Evolutionary conservation across 2,329 filamentous ascomycete species (phyloP).

Genomic region (Penicillium sclerotigenum): DNA sequence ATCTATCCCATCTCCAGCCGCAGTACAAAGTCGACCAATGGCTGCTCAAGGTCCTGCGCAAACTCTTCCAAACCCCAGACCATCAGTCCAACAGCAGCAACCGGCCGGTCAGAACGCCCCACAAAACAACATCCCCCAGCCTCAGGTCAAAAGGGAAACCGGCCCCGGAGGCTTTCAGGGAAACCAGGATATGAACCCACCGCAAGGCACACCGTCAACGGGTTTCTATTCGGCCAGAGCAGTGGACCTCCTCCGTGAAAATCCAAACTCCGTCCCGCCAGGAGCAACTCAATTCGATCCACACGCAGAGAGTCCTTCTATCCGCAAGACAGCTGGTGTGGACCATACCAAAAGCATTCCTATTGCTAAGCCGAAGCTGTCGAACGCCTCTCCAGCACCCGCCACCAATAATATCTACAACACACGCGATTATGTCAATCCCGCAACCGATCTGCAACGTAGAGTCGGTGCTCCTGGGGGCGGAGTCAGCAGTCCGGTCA

Average conservation of each 20-base stretch:
- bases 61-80: constrained; percentile 21
- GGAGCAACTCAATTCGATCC: constrained; percentile 64
- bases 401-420: constrained; percentile 24
- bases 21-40: constrained; percentile 17
- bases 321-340: constrained; percentile 82
- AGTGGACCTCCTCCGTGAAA: constrained; percentile 56
- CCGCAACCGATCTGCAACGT: constrained; percentile 34
- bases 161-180: not conserved
- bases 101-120: constrained; percentile 8
- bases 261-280: constrained; percentile 43
- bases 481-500: constrained; percentile 32
- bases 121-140: constrained; percentile 16
- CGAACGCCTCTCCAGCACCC: constrained; percentile 29
- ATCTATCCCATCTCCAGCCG: constrained; percentile 14
- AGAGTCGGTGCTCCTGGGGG: constrained; percentile 36
- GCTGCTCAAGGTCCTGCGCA: constrained; percentile 17
- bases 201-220: constrained; percentile 27
- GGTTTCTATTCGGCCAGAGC: constrained; percentile 71
- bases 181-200: constrained; percentile 28
- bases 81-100: constrained; percentile 18
- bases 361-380: constrained; percentile 52
- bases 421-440: constrained; percentile 37
- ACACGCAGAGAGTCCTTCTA: constrained; percentile 74
- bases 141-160: constrained; percentile 28
- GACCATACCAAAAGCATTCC: constrained; percentile 77